Evolutionary conservation across 169 alveolate genomes (phyloP).

Genomic region (Amoebophrya sp.): DNA sequence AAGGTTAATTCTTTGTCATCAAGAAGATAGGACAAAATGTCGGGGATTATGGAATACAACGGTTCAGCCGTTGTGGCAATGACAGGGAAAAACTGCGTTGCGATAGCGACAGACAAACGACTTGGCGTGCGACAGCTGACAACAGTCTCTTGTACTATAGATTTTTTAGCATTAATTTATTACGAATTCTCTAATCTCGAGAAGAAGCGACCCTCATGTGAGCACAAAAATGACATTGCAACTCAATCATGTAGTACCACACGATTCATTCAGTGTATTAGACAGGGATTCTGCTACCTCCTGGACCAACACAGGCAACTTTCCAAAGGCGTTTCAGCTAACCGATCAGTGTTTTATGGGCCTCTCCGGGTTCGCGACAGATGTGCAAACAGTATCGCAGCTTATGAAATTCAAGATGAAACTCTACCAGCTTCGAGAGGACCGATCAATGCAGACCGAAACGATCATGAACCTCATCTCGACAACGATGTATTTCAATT

Average conservation of each 20-base stretch:
- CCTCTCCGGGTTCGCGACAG: slow-evolving; percentile 50
- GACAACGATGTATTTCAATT: slow-evolving; percentile 38
- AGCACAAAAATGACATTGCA: too few species aligned
- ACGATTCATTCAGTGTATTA: too few species aligned
- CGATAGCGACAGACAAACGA: slow-evolving; percentile 89
- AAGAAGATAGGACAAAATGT: too few species aligned
- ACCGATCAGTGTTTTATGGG: slow-evolving; percentile 42
- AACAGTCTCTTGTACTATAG: slow-evolving; percentile 55
- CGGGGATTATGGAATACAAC: slow-evolving; percentile 69
- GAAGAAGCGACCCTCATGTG: too few species aligned
- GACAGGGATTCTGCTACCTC: too few species aligned
- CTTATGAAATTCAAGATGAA: slow-evolving; percentile 50
- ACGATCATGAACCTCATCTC: slow-evolving; percentile 41
- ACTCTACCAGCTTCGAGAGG: slow-evolving; percentile 54
- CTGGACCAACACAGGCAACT: too few species aligned
- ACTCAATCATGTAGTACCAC: too few species aligned
- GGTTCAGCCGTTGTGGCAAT: slow-evolving; percentile 95
- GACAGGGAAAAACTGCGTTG: slow-evolving; percentile 92
- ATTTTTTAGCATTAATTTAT: too few species aligned
- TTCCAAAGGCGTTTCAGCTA: slow-evolving; percentile 37
- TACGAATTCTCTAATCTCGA: too few species aligned
- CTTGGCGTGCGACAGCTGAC: slow-evolving; percentile 76
- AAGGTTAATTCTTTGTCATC: too few species aligned
- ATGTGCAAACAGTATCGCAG: slow-evolving; percentile 56
- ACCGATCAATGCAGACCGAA: slow-evolving; percentile 41